Conservation (phyloP, 345 rosid species). For the Rubroshorea leprosula region DNA sequence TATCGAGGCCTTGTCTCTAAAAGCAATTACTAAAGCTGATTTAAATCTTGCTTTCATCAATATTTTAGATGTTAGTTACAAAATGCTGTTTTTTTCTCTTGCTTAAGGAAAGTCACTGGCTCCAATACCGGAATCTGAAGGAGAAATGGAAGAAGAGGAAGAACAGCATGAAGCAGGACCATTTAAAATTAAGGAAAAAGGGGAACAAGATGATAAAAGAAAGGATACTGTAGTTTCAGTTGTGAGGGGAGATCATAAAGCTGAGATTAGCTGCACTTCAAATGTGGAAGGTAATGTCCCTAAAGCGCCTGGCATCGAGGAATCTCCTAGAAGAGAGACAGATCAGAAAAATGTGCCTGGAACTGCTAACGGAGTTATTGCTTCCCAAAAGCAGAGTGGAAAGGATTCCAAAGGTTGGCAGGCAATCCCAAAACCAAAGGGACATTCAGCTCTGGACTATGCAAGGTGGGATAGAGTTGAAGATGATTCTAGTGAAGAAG, state of each 20-base stretch:
- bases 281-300: constrained; percentile 26
- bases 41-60: neutral
- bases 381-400: constrained; percentile 23
- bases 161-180: constrained; percentile 17
- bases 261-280: constrained; percentile 7
- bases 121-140: constrained; percentile 90
- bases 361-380: constrained; percentile 19
- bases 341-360: constrained; percentile 22
- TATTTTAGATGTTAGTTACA: constrained; percentile 15
- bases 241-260: constrained; percentile 22
- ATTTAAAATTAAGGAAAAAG: constrained; percentile 12
- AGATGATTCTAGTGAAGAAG: constrained; percentile 80
- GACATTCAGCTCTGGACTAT: constrained; percentile 83
- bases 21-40: neutral
- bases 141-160: constrained; percentile 75
- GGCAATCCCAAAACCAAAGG: constrained; percentile 95
- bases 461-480: constrained; percentile 81
- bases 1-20: neutral
- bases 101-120: constrained; percentile 91
- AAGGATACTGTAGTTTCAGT: constrained; percentile 19
- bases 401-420: constrained; percentile 72
- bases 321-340: constrained; percentile 14
- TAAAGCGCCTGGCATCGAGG: constrained; percentile 27
- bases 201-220: constrained; percentile 7
- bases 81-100: constrained; percentile 24